phyloP scores from a whole-genome alignment of 208 protist genomes.

The Crithidia mellificae region DNA sequence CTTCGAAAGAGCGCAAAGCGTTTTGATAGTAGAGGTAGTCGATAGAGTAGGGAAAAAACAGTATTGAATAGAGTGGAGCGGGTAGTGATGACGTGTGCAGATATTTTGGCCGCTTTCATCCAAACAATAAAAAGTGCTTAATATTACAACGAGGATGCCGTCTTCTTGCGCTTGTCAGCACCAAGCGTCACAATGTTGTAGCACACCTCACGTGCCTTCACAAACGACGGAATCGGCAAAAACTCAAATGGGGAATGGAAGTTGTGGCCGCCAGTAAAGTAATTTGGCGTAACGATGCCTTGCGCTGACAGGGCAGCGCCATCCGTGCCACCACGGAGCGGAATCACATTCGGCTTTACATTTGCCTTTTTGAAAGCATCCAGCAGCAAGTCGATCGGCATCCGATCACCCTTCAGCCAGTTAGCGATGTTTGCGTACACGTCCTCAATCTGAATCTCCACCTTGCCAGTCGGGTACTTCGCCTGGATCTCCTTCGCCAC shows the following conservation, averaged over 20 bases:
- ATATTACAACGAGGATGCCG: conserved; percentile 14
- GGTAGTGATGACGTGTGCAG: too few relatives aligned
- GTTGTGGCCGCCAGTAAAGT: conserved; percentile 87
- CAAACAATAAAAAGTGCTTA: too few relatives aligned
- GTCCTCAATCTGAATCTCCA: conserved; percentile 60
- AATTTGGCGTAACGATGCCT: conserved; percentile 80
- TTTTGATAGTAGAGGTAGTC: too few relatives aligned
- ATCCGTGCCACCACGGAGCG: conserved; percentile 85
- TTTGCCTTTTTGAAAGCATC: conserved; percentile 56
- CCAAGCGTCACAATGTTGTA: conserved; percentile 65
- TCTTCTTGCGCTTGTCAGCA: conserved; percentile 36
- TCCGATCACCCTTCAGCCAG: conserved; percentile 54
- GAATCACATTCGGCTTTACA: conserved; percentile 73
- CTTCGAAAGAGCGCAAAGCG: too few relatives aligned
- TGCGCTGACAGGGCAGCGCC: conserved; percentile 72
- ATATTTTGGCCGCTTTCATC: too few relatives aligned
- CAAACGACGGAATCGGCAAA: conserved; percentile 78
- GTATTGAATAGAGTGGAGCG: too few relatives aligned
- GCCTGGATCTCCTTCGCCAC: conserved; percentile 52
- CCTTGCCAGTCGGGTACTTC: conserved; percentile 67
- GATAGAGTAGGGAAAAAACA: too few relatives aligned
- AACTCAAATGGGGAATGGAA: conserved; percentile 88
- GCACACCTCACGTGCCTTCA: conserved; percentile 83
- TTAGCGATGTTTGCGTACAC: conserved; percentile 83
- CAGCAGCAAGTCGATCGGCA: conserved; percentile 74